Evolutionary conservation across 2,329 filamentous ascomycete species (phyloP).

Genomic region (Alternaria metachromatica): DNA sequence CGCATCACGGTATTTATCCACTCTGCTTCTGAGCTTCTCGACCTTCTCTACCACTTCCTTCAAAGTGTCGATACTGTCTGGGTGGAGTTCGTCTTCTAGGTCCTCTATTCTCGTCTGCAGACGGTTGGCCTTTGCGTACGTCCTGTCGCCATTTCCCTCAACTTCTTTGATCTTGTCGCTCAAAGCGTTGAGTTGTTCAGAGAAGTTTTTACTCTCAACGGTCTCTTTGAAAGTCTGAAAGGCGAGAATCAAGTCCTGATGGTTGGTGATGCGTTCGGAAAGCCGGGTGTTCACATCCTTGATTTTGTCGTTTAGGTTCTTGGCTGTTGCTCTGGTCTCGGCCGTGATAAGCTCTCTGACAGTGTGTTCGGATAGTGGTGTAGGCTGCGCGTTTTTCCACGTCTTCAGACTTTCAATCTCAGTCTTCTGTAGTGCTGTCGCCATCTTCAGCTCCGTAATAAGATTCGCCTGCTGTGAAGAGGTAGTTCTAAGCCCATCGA

Average conservation of each 20-base stretch:
- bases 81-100: not conserved
- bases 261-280: not conserved
- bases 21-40: not conserved
- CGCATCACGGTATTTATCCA: not conserved
- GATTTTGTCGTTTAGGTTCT: not conserved
- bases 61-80: not conserved
- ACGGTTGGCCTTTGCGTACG: not conserved
- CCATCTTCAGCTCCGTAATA: not conserved
- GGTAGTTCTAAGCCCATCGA: not conserved
- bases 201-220: not conserved
- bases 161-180: not conserved
- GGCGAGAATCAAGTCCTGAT: not conserved
- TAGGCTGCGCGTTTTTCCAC: conserved; percentile 2
- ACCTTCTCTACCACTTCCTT: not conserved
- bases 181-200: not conserved
- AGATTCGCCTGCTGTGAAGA: not conserved
- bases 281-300: not conserved
- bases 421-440: not conserved
- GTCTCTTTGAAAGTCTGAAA: not conserved
- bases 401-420: not conserved
- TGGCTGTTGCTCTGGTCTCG: not conserved
- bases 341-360: not conserved
- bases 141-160: not conserved
- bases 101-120: not conserved
- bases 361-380: not conserved